Evolutionary conservation across 148 eudicot genomes (phyloP), one percentile per base, ranked within the genome.

Genomic region (Rhododendron griersonianum): DNA sequence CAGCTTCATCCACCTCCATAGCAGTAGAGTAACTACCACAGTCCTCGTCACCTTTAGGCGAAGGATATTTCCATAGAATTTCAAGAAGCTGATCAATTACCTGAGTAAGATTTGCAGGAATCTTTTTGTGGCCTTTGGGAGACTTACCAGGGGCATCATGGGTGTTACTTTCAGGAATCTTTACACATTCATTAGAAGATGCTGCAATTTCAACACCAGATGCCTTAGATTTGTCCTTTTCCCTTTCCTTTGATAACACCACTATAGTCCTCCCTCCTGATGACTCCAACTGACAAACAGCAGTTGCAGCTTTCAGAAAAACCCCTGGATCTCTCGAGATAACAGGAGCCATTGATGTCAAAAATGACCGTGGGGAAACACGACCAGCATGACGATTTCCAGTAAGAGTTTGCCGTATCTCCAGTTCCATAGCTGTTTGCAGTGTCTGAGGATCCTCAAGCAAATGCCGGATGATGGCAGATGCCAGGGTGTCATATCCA

Each of bases 401-500:
- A 86, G 91, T 91, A 59, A 96, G 87, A 30, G 92, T 91, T 85
- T 96, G 99, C 28, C 99, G 90, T 88, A 96, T 94, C 93, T 96
- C 99, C 87, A 93, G 75, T 75, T 96, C 99, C 98, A 96, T 96
- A 53, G 99, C 99, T 83, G 98, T 94, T 94, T 96, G 99, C 87
- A 96, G 88, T 75, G 99, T 96, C 87, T 94, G 98, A 78, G 98
- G 98, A 89, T 96, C 99, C 86, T 96, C 99, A 73, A 96, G 94
- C 82, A 96, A 93, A 93, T 96, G 99, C 61, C 99, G 91, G 55
- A 96, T 87, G 83, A 96, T 96, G 81, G 99, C 95, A 86, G 98
- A 95, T 76, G 98, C 93, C 89, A 96, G 86, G 77, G 98, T 91
- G 88, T 96, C 99, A 94, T 93, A 95, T 78, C 99, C 99, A 84